Percentiles rank a stretch among this genome's conserved stretches.
These are phyloP conservation scores for Conringia planisiliqua DNA, from an alignment of 345 rosid species.

Conservation along the genomic window DNA sequence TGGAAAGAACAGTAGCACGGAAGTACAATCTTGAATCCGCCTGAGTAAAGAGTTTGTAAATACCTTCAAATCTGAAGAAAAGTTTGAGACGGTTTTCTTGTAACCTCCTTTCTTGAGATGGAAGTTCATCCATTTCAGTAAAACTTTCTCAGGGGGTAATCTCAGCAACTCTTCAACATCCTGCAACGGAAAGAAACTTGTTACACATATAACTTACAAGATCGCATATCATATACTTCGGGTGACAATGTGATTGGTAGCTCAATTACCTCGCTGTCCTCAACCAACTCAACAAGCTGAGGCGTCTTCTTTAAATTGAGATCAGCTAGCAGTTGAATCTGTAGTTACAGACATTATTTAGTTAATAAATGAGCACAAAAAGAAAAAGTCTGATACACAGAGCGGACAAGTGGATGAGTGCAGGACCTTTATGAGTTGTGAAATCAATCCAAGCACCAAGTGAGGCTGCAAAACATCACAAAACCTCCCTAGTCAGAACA, in stretches of 20 bases:
- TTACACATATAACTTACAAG: background rate
- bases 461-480: slow-evolving; percentile 62
- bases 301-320: slow-evolving; percentile 94
- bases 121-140: slow-evolving; percentile 90
- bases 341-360: slow-evolving; percentile 19
- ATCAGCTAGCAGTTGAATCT: slow-evolving; percentile 89
- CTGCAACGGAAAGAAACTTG: slow-evolving; percentile 37
- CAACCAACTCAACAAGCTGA: slow-evolving; percentile 90
- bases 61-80: slow-evolving; percentile 89
- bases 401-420: slow-evolving; percentile 2
- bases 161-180: slow-evolving; percentile 89
- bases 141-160: slow-evolving; percentile 84
- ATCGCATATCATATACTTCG: background rate
- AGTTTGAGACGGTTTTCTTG: slow-evolving; percentile 72
- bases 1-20: slow-evolving; percentile 2
- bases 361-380: background rate
- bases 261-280: slow-evolving; percentile 58
- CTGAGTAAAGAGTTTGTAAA: background rate
- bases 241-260: slow-evolving; percentile 7
- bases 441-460: slow-evolving; percentile 81
- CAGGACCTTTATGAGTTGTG: slow-evolving; percentile 90
- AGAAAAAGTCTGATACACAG: background rate
- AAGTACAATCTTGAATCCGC: background rate
- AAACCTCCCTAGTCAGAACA: slow-evolving; percentile 2
- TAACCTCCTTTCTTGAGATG: slow-evolving; percentile 89